These are phyloP conservation scores for Speleostelium caveatum DNA, from an alignment of 78 protist species.

Conservation along the genomic window DNA sequence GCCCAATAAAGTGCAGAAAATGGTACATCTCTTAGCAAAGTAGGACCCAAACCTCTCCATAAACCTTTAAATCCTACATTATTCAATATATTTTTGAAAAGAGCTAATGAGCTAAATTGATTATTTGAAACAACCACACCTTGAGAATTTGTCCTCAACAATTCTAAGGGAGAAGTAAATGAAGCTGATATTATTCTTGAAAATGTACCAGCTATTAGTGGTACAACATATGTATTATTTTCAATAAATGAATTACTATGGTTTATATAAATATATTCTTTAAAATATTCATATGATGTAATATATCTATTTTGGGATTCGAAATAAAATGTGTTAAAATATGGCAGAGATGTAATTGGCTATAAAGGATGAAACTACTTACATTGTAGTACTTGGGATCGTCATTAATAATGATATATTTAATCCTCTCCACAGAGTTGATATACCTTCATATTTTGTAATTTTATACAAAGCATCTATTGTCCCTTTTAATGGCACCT, in stretches of 20 bases:
- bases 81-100: slow-evolving; percentile 24
- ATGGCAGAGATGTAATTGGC: too few relatives aligned
- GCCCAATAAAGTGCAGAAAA: slow-evolving; percentile 91
- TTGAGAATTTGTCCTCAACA: slow-evolving; percentile 83
- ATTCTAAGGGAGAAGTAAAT: slow-evolving; percentile 83
- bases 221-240: slow-evolving; percentile 18
- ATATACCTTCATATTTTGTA: slow-evolving; percentile 51
- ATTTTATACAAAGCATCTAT: slow-evolving; percentile 39
- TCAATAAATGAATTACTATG: not conserved
- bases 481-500: slow-evolving; percentile 20
- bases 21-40: slow-evolving; percentile 86
- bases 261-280: slow-evolving; percentile 12
- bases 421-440: slow-evolving; percentile 78
- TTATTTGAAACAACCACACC: slow-evolving; percentile 48
- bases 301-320: slow-evolving; percentile 26
- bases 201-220: slow-evolving; percentile 67
- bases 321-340: too few relatives aligned
- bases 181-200: slow-evolving; percentile 79
- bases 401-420: slow-evolving; percentile 75
- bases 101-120: slow-evolving; percentile 4
- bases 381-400: slow-evolving; percentile 72
- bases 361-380: not conserved
- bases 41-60: slow-evolving; percentile 88
- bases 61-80: slow-evolving; percentile 76
- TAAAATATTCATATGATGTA: slow-evolving; percentile 77